A percentile compares a stretch with the other conserved stretches of the same genome.
These are phyloP conservation scores for Ganoderma resinaceum DNA, from an alignment of 1,284 basidiomycete genomes.

Conservation along the genomic window DNA sequence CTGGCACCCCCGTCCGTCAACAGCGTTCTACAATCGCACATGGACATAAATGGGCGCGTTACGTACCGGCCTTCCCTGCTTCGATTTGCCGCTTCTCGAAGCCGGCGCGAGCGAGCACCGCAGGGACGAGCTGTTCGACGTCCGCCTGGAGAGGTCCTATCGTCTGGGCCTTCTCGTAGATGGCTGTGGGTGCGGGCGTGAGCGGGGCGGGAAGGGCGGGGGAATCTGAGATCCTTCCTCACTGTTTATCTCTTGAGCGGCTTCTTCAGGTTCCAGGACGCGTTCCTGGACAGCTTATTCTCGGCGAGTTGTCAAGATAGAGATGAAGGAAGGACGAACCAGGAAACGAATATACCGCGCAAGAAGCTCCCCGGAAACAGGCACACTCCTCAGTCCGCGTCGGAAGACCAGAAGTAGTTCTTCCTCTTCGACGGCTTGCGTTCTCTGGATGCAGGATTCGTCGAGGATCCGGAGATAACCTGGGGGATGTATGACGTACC, in stretches of 20 bases:
- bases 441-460: slow-evolving; percentile 48
- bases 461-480: neutral
- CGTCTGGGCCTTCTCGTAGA: slow-evolving; percentile 63
- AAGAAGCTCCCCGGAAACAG: slow-evolving; percentile 75
- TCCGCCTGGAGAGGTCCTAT: slow-evolving; percentile 62
- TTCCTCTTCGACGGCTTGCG: slow-evolving; percentile 50
- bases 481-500: slow-evolving; percentile 38
- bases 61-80: slow-evolving; percentile 51
- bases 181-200: slow-evolving; percentile 47
- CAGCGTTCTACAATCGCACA: neutral
- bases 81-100: slow-evolving; percentile 66
- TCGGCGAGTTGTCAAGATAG: neutral
- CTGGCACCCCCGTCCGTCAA: slow-evolving; percentile 7
- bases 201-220: neutral
- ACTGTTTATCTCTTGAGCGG: slow-evolving; percentile 37
- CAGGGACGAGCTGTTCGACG: slow-evolving; percentile 69
- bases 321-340: slow-evolving; percentile 43
- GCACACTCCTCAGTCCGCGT: slow-evolving; percentile 71
- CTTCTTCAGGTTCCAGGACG: slow-evolving; percentile 26
- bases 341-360: slow-evolving; percentile 73
- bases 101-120: slow-evolving; percentile 72
- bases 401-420: slow-evolving; percentile 50
- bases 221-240: neutral
- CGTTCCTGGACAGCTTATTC: slow-evolving; percentile 41
- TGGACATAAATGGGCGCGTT: neutral